Evolutionary conservation across 169 alveolate genomes (phyloP), one percentile per base, ranked within the genome.

Genomic region (Eimeria acervulina): DNA sequence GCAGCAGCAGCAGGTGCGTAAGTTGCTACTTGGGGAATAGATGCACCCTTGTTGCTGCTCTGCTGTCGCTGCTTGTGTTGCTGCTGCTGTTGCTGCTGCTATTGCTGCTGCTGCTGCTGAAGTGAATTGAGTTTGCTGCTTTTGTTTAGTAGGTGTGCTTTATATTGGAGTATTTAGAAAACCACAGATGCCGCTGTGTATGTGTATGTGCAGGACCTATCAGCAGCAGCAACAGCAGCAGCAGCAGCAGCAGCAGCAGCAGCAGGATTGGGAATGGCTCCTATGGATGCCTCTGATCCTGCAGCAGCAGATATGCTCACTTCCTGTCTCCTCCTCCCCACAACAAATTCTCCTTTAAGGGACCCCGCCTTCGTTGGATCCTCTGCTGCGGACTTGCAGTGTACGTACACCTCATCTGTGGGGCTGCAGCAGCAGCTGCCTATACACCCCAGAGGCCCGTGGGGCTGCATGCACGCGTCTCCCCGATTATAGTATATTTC

Each of bases 161-260:
- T n/a, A n/a, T n/a, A n/a, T 47, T 47, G 55, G n/a, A n/a, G 55
- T 12, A 47, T 47, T 47, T 47, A 47, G 55, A 47, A 47, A 47
- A n/a, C n/a, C n/a, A n/a, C n/a, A n/a, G 55, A 5, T 47, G 55
- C 55, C 12, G 55, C 55, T 47, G 55, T 12, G 5, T 5, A 5
- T 47, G 55, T 12, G 55, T 5, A 7, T 47, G 55, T 47, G 55
- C 55, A 47, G 55, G 19, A 47, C 55, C 55, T n/a, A 72, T 4
- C 52, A 72, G 38, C 72, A 61, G 72, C 72, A 61, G 72, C 72
- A 61, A 33, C 55, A 33, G n/a, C 84, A 36, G 26, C 47, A 72
- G 51, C 84, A 72, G 52, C 84, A n/a, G 84, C 84, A 72, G 84
- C 84, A 40, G 84, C 84, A 72, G 84, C 51, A 72, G 84, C 84